A percentile compares a stretch with the other conserved stretches of the same genome.
Evolutionary conservation across 768 basidiomycete species (phyloP).

Genomic region (Leccinum aurantiacum): DNA sequence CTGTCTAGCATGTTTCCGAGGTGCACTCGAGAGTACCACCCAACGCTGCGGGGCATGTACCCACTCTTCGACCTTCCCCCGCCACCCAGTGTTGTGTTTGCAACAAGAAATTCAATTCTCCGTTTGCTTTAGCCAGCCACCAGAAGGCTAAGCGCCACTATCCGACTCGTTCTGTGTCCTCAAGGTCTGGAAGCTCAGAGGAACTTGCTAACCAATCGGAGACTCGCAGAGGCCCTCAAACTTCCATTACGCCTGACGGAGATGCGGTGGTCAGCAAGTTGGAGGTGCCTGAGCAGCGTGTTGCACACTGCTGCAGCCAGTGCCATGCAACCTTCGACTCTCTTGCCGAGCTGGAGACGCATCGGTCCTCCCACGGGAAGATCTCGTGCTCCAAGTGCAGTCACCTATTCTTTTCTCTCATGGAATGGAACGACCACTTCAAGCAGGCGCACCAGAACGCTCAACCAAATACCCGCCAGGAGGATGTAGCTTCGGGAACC

Average conservation of each 20-base stretch:
- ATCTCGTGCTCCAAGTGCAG: constrained; percentile 29
- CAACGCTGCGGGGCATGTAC: neutral
- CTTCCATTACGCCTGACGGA: neutral
- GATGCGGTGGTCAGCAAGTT: neutral
- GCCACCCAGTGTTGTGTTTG: constrained; percentile 25
- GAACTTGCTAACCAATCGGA: constrained; percentile 5
- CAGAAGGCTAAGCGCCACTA: constrained; percentile 26
- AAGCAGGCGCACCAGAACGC: constrained; percentile 18
- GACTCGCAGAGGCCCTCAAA: constrained; percentile 4
- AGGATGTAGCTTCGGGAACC: constrained; percentile 5
- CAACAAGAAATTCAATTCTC: constrained; percentile 27
- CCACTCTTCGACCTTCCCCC: constrained; percentile 3
- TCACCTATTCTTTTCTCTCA: constrained; percentile 19
- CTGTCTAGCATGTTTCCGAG: constrained; percentile 24
- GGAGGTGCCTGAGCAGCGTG: constrained; percentile 4
- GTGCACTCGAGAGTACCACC: constrained; percentile 14
- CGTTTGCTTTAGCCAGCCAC: constrained; percentile 18
- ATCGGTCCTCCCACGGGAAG: constrained; percentile 19
- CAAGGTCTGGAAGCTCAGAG: neutral
- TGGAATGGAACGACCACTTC: constrained; percentile 32
- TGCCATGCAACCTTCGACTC: constrained; percentile 21
- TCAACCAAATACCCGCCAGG: constrained; percentile 8
- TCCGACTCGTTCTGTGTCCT: constrained; percentile 9
- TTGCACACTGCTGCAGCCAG: constrained; percentile 18
- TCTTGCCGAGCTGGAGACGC: constrained; percentile 19